Evolutionary conservation across 768 basidiomycete genomes (phyloP).

Genomic region (Naganishia onofrii): DNA sequence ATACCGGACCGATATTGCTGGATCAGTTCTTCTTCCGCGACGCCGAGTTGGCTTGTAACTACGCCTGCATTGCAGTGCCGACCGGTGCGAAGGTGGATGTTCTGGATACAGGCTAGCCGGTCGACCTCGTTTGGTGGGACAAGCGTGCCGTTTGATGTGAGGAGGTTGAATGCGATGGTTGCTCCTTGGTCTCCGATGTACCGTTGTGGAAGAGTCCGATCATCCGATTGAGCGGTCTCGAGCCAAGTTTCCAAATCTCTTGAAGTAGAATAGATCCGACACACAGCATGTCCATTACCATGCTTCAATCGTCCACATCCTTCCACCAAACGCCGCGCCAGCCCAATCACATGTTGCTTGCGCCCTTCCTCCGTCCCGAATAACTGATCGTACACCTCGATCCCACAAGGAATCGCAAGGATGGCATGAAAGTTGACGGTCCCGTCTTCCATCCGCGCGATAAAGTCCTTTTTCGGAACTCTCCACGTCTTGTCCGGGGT

Average conservation of each 20-base stretch:
- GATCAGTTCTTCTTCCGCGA: conserved; percentile 33
- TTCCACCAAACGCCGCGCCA: conserved; percentile 21
- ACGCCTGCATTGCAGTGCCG: conserved; percentile 41
- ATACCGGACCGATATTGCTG: conserved; percentile 27
- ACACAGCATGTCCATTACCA: conserved; percentile 3
- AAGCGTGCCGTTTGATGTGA: conserved; percentile 22
- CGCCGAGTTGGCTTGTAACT: conserved; percentile 23
- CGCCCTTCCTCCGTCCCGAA: conserved; percentile 14
- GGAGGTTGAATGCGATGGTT: conserved; percentile 37
- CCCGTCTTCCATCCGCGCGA: conserved; percentile 36
- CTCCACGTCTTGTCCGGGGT: conserved; percentile 22
- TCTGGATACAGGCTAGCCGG: conserved; percentile 35
- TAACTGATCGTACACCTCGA: conserved; percentile 19
- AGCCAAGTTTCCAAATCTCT: neutral
- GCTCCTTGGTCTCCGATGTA: conserved; percentile 30
- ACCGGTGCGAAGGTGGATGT: conserved; percentile 37
- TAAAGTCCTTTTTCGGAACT: conserved; percentile 3
- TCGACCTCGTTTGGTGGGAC: conserved; percentile 37
- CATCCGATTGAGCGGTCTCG: neutral
- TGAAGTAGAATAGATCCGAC: conserved; percentile 19
- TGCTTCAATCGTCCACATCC: conserved; percentile 15
- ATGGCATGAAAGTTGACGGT: conserved; percentile 40
- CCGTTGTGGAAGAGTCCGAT: neutral
- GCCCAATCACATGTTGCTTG: conserved; percentile 4
- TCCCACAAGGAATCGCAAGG: conserved; percentile 25